These are phyloP conservation scores for Protomyces inundatus DNA, from an alignment of 1,139 yeast genomes.

Conservation along the genomic window DNA sequence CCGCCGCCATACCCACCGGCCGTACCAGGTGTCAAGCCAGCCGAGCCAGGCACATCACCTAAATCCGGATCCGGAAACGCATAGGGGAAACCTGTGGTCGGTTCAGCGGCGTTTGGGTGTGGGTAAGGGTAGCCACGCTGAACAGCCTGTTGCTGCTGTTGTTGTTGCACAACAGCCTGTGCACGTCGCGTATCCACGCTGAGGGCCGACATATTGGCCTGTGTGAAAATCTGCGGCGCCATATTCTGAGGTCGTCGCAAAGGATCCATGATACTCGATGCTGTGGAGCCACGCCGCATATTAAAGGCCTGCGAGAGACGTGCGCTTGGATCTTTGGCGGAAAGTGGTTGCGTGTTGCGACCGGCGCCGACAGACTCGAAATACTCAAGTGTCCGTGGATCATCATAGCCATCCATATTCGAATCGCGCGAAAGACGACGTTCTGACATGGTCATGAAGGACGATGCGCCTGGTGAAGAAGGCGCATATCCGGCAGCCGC, in stretches of 20 bases:
- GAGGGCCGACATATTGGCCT: not conserved
- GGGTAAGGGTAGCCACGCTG: slow-evolving; percentile 42
- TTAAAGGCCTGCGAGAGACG: slow-evolving; percentile 9
- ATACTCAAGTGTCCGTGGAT: not conserved
- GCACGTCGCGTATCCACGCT: not conserved
- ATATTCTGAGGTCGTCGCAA: slow-evolving; percentile 17
- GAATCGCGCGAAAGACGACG: slow-evolving; percentile 24
- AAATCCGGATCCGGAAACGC: slow-evolving; percentile 30
- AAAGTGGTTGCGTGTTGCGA: not conserved
- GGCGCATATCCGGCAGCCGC: slow-evolving; percentile 9
- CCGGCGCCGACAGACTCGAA: not conserved
- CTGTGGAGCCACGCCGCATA: slow-evolving; percentile 19
- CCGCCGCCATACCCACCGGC: not conserved
- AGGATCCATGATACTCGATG: slow-evolving; percentile 19
- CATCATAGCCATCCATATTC: slow-evolving; percentile 22
- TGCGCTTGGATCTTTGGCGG: slow-evolving; percentile 18
- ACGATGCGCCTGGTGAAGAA: slow-evolving; percentile 19
- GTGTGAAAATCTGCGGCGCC: slow-evolving; percentile 25
- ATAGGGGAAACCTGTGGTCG: slow-evolving; percentile 29
- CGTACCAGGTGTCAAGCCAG: not conserved
- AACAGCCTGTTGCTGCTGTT: slow-evolving; percentile 7
- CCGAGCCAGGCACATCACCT: slow-evolving; percentile 7
- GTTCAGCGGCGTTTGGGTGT: slow-evolving; percentile 31
- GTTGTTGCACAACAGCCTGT: not conserved
- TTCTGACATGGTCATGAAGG: slow-evolving; percentile 24